phyloP scores from a whole-genome alignment of 2,329 filamentous ascomycete genomes.

The Cladosporium sp. region DNA sequence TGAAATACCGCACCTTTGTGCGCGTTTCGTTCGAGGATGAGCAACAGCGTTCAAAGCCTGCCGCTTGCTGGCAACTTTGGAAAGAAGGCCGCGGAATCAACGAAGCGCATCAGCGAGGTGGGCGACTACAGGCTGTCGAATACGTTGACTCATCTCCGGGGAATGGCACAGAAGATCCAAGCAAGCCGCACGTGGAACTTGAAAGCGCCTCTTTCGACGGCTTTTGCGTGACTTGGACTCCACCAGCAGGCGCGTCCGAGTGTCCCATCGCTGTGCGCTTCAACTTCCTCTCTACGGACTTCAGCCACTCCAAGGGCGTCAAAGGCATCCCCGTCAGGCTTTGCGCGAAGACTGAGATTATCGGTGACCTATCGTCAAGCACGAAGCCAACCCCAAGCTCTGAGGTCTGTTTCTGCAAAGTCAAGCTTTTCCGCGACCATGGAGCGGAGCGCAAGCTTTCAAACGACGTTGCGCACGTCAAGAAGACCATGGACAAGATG shows the following conservation, averaged over 20 bases:
- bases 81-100: conserved; percentile 95
- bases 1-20: conserved; percentile 82
- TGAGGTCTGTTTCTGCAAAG: conserved; percentile 92
- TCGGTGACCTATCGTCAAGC: conserved; percentile 47
- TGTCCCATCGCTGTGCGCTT: conserved; percentile 89
- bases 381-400: conserved; percentile 31
- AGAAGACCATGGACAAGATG: conserved; percentile 93
- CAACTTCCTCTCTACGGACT: conserved; percentile 97
- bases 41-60: conserved; percentile 78
- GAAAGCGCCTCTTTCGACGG: conserved; percentile 79
- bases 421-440: conserved; percentile 94
- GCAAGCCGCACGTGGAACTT: conserved; percentile 45
- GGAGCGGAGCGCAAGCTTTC: conserved; percentile 92
- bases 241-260: conserved; percentile 67
- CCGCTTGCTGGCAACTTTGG: conserved; percentile 85
- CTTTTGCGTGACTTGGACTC: conserved; percentile 78
- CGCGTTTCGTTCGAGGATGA: conserved; percentile 98
- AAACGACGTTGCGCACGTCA: conserved; percentile 90
- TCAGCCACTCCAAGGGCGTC: conserved; percentile 97
- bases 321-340: conserved; percentile 94
- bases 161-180: conserved; percentile 48
- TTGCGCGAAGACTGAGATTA: conserved; percentile 79
- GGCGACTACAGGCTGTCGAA: conserved; percentile 90
- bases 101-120: conserved; percentile 89
- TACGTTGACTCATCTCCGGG: conserved; percentile 68